These are phyloP conservation scores for Globisporangium emineosum DNA, from an alignment of 352 stramenopile genomes.

Conservation along the genomic window DNA sequence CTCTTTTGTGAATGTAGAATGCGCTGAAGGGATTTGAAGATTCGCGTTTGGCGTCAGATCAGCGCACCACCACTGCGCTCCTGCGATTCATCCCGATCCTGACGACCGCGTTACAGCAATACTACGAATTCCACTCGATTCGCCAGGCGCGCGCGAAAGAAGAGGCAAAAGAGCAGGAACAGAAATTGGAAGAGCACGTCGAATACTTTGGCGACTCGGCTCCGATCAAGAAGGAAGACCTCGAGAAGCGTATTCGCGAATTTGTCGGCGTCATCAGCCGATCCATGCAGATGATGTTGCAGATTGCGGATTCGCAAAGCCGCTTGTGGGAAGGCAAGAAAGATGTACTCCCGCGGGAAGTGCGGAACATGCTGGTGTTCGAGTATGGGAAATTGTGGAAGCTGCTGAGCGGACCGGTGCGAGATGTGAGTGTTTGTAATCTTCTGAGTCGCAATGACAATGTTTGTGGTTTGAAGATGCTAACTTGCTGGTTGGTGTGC, in stretches of 20 bases:
- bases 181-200: conserved; percentile 38
- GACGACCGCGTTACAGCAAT: conserved; percentile 31
- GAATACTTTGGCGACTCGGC: conserved; percentile 66
- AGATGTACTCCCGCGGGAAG: conserved; percentile 25
- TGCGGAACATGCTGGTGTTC: conserved; percentile 32
- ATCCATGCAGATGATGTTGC: conserved; percentile 50
- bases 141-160: conserved; percentile 46
- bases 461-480: conserved; percentile 15
- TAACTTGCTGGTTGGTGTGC: conserved; percentile 9
- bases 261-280: conserved; percentile 51
- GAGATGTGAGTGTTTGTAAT: conserved; percentile 31
- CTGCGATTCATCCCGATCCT: conserved; percentile 47
- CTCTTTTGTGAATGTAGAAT: conserved; percentile 3
- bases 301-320: conserved; percentile 51
- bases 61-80: conserved; percentile 32
- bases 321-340: conserved; percentile 51
- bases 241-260: conserved; percentile 62
- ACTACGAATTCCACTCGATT: conserved; percentile 63
- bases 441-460: conserved; percentile 9
- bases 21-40: conserved; percentile 27
- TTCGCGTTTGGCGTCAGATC: conserved; percentile 21
- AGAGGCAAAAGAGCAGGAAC: conserved; percentile 44
- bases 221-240: conserved; percentile 59
- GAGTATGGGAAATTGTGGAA: conserved; percentile 51
- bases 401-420: conserved; percentile 42